A percentile compares a stretch with the other conserved stretches of the same genome.
Conservation (phyloP, 306 rosid genomes). For the Malus fusca region DNA sequence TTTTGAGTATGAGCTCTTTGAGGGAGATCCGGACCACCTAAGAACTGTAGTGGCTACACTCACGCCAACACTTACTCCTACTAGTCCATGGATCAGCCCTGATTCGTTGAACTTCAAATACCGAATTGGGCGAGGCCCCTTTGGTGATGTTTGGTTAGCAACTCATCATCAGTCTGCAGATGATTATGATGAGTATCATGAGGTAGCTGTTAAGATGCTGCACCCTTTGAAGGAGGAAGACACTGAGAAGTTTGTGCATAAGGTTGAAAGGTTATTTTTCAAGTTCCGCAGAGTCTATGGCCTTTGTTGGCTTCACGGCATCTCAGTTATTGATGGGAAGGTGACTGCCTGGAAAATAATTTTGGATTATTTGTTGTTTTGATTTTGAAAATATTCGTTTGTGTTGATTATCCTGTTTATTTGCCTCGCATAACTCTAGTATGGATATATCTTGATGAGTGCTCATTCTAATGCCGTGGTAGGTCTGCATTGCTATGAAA, state of each 20-base stretch:
- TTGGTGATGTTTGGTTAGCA: slow-evolving; percentile 84
- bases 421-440: not conserved
- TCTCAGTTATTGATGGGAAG: slow-evolving; percentile 57
- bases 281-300: slow-evolving; percentile 39
- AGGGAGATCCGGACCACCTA: slow-evolving; percentile 37
- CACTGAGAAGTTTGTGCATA: slow-evolving; percentile 30
- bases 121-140: slow-evolving; percentile 78
- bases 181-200: slow-evolving; percentile 72
- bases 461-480: slow-evolving; percentile 7
- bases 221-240: slow-evolving; percentile 55
- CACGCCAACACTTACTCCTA: slow-evolving; percentile 16
- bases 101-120: slow-evolving; percentile 63
- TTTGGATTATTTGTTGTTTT: not conserved
- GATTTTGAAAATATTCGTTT: not conserved
- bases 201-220: slow-evolving; percentile 75
- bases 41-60: slow-evolving; percentile 40
- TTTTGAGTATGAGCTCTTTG: slow-evolving; percentile 61
- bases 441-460: not conserved
- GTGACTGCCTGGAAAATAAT: slow-evolving; percentile 21
- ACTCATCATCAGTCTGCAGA: slow-evolving; percentile 74
- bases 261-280: slow-evolving; percentile 39
- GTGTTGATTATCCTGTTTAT: not conserved
- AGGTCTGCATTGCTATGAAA: slow-evolving; percentile 79
- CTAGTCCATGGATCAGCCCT: slow-evolving; percentile 66
- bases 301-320: slow-evolving; percentile 62